Base-by-base conservation (phyloP, 1,139 yeast species). In the Candida buenavistaensis region DNA sequence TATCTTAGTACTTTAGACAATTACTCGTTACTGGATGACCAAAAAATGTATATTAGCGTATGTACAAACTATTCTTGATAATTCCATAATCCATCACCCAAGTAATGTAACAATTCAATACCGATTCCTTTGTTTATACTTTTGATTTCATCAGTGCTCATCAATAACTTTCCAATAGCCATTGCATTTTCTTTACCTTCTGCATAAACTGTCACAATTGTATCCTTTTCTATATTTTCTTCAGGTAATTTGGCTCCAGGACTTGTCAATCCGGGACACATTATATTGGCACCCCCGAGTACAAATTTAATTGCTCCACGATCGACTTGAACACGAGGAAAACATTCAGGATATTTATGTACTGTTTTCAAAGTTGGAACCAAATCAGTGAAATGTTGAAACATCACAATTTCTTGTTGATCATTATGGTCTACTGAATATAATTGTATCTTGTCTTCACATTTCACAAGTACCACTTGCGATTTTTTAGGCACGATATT, bases 261-360 rank as follows among this genome's bases (percentile, higher is more conserved):
- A 13, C 96, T 86, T 0, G 97, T 90, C 46, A 90, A 72, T 16
- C 98, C 98, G 4, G 97, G 97, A 63, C 97, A 90, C 97, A 89
- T 90, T 50, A 90, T 85, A 54, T 89, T 89, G 22, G 97, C 97
- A 36, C 97, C 97, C 2, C 95, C 84, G 23, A 90, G 67, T 14
- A 90, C 95, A 53, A 90, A 90, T 62, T 90, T 90, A 55, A 90
- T 89, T 34, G 97, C 98, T 39, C 98, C 98, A 58, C 97, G 75
- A 55, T 90, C 98, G 8, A 90, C 97, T 52, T 82, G 86, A 23
- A 90, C 95, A 28, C 76, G 68, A 22, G 97, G 97, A 63, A 90
- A 89, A 24, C 82, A 77, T 7, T 74, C 71, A 6, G 96, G 95
- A 52, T 80, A 86, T 57, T 82, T 81, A 62, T 90, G 97, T 19